Evolutionary conservation across 352 stramenopile genomes (phyloP), one percentile per base, ranked within the genome.

Genomic region (Phytophthora meadii): DNA sequence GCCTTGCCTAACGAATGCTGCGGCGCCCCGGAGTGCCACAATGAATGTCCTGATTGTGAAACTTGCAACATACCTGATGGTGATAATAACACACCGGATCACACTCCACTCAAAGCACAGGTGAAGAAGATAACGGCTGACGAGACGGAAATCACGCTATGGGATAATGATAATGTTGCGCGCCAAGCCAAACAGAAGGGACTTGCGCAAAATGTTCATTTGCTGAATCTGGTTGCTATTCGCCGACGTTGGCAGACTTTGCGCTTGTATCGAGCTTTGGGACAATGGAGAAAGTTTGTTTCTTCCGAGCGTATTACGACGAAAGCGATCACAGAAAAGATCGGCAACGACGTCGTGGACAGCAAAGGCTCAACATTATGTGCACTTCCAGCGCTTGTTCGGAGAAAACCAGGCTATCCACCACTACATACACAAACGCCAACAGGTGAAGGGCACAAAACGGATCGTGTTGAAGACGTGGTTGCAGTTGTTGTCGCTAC

Each of bases 211-310:
- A 76, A 77, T 14, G 52, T 47, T 6, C 22, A 72, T 12, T 32
- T 89, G 14, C 61, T 79, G 45, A 86, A 82, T 49, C 4, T 90
- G 15, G 32, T 80, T 22, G 66, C 54, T 8, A 72, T 77, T 17
- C 63, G 62, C 15, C 63, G 61, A 1, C 76, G 75, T 8, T 69
- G 61, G 30, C 41, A 61, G 12, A 59, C 51, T 15, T 49, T 81
- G 19, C 39, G 41, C 1, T 65, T 55, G 28, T 61, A 77, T 5
- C 73, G 65, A 19, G 77, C 71, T 1, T 68, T 84, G 4, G 54
- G 73, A 19, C 59, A 44, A 3, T 90, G 79, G 81, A 65, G 70
- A 54, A 61, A 60, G 22, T 4, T 42, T 27, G 39, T n/a, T 17
- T 36, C 9, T 25, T 15, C 37, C 2, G 46, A 37, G 11, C 9